A percentile compares a stretch with the other conserved stretches of the same genome.
Conservation (phyloP, 1,284 basidiomycete species). For the Ganoderma leucocontextum region DNA sequence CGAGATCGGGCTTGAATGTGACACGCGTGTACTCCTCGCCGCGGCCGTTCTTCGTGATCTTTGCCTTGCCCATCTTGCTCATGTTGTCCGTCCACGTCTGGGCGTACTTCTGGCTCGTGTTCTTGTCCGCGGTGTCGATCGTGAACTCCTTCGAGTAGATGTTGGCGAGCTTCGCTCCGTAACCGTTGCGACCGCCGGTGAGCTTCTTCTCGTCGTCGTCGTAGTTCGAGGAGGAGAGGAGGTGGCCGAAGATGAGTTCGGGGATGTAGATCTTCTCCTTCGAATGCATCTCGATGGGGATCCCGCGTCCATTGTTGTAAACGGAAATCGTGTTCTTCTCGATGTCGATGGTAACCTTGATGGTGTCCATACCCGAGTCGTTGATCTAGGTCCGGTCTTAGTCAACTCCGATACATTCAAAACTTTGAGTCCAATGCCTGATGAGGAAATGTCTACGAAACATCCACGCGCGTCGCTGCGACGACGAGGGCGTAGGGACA, state of each 20-base stretch:
- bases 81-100: slow-evolving; percentile 97
- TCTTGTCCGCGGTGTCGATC: slow-evolving; percentile 97
- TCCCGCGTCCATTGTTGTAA: slow-evolving; percentile 96
- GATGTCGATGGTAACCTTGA: slow-evolving; percentile 89
- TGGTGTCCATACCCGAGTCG: slow-evolving; percentile 86
- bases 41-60: slow-evolving; percentile 91
- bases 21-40: slow-evolving; percentile 95
- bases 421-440: neutral
- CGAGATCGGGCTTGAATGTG: slow-evolving; percentile 93
- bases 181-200: slow-evolving; percentile 98
- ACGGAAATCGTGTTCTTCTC: slow-evolving; percentile 91
- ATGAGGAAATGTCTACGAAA: neutral
- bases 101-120: slow-evolving; percentile 89
- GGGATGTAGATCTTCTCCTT: slow-evolving; percentile 97
- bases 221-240: slow-evolving; percentile 97
- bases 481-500: too few relatives aligned
- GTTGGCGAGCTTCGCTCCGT: slow-evolving; percentile 98
- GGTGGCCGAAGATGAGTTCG: slow-evolving; percentile 96
- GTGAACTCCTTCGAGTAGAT: slow-evolving; percentile 98
- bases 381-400: slow-evolving; percentile 70
- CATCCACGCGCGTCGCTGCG: too few relatives aligned
- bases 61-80: slow-evolving; percentile 86
- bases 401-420: neutral
- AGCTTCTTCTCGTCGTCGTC: slow-evolving; percentile 99
- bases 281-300: slow-evolving; percentile 96